Conservation (phyloP, 1,139 yeast genomes). For the Candida sp. region DNA sequence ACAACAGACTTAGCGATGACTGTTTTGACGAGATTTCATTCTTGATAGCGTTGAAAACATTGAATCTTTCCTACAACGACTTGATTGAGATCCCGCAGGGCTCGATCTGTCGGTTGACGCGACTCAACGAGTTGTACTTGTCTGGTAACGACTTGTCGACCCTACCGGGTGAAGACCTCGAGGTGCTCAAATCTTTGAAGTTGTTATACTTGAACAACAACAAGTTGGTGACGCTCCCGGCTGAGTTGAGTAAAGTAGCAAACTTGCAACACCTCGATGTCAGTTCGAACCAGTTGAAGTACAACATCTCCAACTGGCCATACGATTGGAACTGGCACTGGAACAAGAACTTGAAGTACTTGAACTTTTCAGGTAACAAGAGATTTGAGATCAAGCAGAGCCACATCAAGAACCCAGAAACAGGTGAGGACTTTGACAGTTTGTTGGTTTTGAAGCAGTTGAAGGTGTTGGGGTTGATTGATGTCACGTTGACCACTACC, state of each 20-base stretch:
- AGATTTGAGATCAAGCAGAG: slow-evolving; percentile 84
- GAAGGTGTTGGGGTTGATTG: slow-evolving; percentile 86
- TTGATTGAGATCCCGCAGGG: slow-evolving; percentile 82
- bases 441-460: slow-evolving; percentile 75
- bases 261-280: slow-evolving; percentile 81
- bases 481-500: slow-evolving; percentile 86
- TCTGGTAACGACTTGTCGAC: slow-evolving; percentile 85
- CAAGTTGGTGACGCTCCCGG: slow-evolving; percentile 85
- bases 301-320: slow-evolving; percentile 92
- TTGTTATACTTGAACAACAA: slow-evolving; percentile 81
- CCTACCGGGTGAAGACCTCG: slow-evolving; percentile 87
- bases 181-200: slow-evolving; percentile 57
- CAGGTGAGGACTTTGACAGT: slow-evolving; percentile 68
- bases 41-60: slow-evolving; percentile 58
- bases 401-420: slow-evolving; percentile 50
- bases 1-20: slow-evolving; percentile 82
- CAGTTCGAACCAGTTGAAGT: slow-evolving; percentile 89
- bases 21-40: slow-evolving; percentile 72
- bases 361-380: slow-evolving; percentile 92
- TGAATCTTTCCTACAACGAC: slow-evolving; percentile 86
- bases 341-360: slow-evolving; percentile 74
- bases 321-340: slow-evolving; percentile 99
- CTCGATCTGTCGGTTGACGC: slow-evolving; percentile 59
- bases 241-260: slow-evolving; percentile 77
- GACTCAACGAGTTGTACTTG: slow-evolving; percentile 70